Evolutionary conservation across 345 rosid species (phyloP).

Genomic region (Durio zibethinus): DNA sequence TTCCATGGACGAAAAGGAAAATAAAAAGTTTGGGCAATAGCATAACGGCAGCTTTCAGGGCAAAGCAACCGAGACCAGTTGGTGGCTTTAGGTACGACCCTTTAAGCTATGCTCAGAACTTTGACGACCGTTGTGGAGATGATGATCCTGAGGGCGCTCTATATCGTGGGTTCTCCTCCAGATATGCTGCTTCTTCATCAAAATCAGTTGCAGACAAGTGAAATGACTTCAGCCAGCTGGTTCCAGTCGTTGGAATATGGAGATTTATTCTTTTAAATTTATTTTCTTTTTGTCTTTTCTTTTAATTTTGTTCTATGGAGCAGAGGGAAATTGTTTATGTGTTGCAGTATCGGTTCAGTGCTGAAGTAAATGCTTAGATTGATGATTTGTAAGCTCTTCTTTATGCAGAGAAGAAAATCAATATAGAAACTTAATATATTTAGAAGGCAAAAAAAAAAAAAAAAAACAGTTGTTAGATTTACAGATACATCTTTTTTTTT

Average conservation of each 20-base stretch:
- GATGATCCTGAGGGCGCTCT: slow-evolving; percentile 21
- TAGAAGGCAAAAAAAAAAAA: not conserved
- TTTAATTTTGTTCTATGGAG: not conserved
- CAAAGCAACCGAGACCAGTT: slow-evolving; percentile 16
- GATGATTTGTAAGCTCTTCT: not conserved
- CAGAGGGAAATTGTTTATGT: not conserved
- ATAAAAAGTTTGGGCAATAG: slow-evolving; percentile 13
- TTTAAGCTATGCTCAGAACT: slow-evolving; percentile 50
- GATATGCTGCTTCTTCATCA: slow-evolving; percentile 32
- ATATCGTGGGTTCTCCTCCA: slow-evolving; percentile 38
- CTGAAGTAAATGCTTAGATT: not conserved
- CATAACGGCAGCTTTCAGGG: slow-evolving; percentile 15
- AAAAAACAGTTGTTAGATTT: not conserved
- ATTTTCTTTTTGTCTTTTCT: not conserved
- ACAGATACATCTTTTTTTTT: not conserved
- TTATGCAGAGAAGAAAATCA: not conserved
- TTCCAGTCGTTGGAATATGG: not conserved
- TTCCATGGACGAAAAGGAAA: slow-evolving; percentile 35
- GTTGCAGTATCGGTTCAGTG: not conserved
- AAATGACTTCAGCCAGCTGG: not conserved
- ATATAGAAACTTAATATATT: not conserved
- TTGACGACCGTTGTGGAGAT: slow-evolving; percentile 37
- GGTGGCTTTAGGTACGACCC: slow-evolving; percentile 47
- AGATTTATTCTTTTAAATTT: not conserved
- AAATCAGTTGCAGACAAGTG: slow-evolving; percentile 18